A percentile compares a stretch with the other conserved stretches of the same genome.
Conservation (phyloP, 257 asterid species). For the Plantago major region DNA sequence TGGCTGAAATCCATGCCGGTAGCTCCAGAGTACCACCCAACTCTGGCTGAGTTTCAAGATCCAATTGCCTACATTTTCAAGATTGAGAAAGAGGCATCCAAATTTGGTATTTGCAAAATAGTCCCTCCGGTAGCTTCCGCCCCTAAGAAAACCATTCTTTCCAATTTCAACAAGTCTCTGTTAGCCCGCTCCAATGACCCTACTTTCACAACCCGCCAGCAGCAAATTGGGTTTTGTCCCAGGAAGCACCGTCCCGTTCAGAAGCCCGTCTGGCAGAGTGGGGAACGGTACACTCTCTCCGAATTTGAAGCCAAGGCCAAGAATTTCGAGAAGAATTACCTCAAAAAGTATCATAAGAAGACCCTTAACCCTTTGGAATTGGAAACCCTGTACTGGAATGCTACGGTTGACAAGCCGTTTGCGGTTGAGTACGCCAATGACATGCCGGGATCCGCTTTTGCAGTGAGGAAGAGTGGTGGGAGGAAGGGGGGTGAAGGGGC, state of each 20-base stretch:
- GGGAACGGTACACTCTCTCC: conserved; percentile 62
- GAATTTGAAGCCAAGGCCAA: conserved; percentile 84
- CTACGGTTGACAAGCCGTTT: conserved; percentile 90
- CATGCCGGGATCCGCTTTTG: conserved; percentile 99
- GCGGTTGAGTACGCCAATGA: conserved; percentile 94
- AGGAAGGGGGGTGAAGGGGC: conserved; percentile 36
- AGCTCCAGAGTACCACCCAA: conserved; percentile 95
- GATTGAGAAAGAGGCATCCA: conserved; percentile 93
- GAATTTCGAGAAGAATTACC: conserved; percentile 68
- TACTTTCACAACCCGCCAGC: conserved; percentile 92
- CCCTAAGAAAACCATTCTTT: conserved; percentile 50
- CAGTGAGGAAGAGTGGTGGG: conserved; percentile 33
- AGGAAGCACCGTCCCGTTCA: conserved; percentile 87
- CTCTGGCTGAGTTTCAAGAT: conserved; percentile 89
- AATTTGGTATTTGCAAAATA: conserved; percentile 91
- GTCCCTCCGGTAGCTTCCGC: conserved; percentile 83
- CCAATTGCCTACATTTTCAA: conserved; percentile 97
- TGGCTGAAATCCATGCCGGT: conserved; percentile 93
- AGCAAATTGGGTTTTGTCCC: conserved; percentile 98
- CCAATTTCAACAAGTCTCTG: conserved; percentile 77
- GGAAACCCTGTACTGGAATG: conserved; percentile 92
- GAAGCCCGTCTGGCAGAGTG: conserved; percentile 99
- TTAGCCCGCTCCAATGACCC: conserved; percentile 57
- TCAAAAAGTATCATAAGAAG: conserved; percentile 55
- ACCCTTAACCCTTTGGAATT: conserved; percentile 50